Evolutionary conservation across 1,284 basidiomycete species (phyloP).

Genomic region (Ganoderma lucidum): DNA sequence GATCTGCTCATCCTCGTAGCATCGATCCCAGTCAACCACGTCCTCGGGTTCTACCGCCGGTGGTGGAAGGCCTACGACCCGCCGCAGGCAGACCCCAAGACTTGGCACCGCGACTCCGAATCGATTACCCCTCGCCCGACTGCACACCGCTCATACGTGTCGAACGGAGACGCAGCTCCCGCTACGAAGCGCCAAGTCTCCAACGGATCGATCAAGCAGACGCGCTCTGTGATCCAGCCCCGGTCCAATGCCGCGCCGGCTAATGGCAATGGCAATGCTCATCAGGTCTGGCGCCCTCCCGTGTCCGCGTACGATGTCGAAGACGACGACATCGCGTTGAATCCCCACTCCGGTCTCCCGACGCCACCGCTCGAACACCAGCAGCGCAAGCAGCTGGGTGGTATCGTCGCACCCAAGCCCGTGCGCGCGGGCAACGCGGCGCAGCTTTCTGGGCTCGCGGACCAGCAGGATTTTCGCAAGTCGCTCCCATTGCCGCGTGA

Average conservation of each 20-base stretch:
- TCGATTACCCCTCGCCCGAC: constrained; percentile 19
- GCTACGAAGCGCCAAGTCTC: constrained; percentile 18
- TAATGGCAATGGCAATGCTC: constrained; percentile 27
- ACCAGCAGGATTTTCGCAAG: constrained; percentile 61
- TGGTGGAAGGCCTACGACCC: constrained; percentile 34
- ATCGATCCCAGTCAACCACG: constrained; percentile 59
- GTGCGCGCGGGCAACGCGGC: constrained; percentile 28
- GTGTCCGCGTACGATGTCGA: constrained; percentile 39
- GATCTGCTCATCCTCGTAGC: constrained; percentile 69
- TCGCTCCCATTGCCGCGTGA: constrained; percentile 72
- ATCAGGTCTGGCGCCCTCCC: constrained; percentile 53
- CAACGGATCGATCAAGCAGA: constrained; percentile 27
- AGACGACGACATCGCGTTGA: constrained; percentile 28
- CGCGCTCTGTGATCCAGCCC: constrained; percentile 21
- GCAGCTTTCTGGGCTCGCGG: constrained; percentile 42
- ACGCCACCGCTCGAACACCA: constrained; percentile 37
- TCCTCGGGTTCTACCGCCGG: constrained; percentile 52
- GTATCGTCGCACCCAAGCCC: constrained; percentile 33
- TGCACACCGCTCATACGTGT: constrained; percentile 27
- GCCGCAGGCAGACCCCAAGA: constrained; percentile 25
- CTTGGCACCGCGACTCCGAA: constrained; percentile 29
- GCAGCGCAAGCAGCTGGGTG: constrained; percentile 32
- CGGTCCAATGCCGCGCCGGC: constrained; percentile 19
- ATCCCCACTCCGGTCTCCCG: constrained; percentile 31
- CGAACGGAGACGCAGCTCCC: constrained; percentile 21